Evolutionary conservation across 2,329 filamentous ascomycete species (phyloP).

Genomic region (Ophiobolus disseminans): DNA sequence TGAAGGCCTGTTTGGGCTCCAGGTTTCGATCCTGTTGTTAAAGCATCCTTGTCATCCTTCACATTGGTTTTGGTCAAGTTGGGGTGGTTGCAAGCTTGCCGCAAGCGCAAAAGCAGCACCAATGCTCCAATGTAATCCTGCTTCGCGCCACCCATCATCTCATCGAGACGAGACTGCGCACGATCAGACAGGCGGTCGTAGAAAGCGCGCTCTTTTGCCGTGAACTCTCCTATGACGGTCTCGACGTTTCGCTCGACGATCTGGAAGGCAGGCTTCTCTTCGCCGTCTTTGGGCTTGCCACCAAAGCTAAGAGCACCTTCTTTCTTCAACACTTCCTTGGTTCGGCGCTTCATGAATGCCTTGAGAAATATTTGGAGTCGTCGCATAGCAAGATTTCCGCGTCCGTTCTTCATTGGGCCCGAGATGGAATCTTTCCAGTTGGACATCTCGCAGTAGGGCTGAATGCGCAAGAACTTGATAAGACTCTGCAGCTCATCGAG

Average conservation of each 20-base stretch:
- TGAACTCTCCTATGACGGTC: conserved; percentile 78
- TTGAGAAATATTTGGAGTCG: conserved; percentile 84
- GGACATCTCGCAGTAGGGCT: conserved; percentile 83
- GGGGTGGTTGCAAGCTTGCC: conserved; percentile 95
- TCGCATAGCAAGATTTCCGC: conserved; percentile 86
- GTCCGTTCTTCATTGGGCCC: conserved; percentile 84
- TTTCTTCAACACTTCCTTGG: conserved; percentile 93
- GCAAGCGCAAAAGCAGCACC: conserved; percentile 85
- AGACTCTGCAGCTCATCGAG: conserved; percentile 94
- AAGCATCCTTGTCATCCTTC: conserved; percentile 84
- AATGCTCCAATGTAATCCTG: conserved; percentile 93
- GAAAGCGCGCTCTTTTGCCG: conserved; percentile 80
- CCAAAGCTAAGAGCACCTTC: conserved; percentile 82
- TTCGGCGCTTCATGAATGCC: conserved; percentile 98
- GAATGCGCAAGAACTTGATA: conserved; percentile 89
- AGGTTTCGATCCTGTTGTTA: conserved; percentile 66
- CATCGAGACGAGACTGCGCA: conserved; percentile 83
- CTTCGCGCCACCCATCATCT: conserved; percentile 82
- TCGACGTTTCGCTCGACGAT: conserved; percentile 91
- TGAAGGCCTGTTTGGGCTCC: conserved; percentile 47
- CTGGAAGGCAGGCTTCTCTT: conserved; percentile 74
- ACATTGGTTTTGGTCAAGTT: conserved; percentile 85
- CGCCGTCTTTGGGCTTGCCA: conserved; percentile 67
- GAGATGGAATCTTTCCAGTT: conserved; percentile 94
- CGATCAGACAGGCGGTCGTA: conserved; percentile 84